Conservation (phyloP, 345 rosid species). For the Citrus medica region DNA sequence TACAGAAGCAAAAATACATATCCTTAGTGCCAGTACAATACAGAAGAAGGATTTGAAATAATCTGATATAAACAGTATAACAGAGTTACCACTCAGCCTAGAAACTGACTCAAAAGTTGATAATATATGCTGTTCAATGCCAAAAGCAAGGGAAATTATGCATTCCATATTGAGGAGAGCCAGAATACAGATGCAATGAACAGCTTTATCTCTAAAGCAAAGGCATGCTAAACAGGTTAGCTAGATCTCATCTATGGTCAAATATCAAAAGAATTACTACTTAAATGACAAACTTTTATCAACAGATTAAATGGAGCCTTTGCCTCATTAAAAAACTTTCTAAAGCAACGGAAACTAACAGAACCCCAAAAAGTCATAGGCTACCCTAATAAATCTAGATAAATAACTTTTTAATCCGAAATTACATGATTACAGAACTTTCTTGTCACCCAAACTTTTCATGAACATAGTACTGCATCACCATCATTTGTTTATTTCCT, state of each 20-base stretch:
- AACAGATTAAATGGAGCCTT: not conserved
- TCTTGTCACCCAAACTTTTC: not conserved
- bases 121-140: too few species aligned
- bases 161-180: too few species aligned
- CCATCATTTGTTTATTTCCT: too few species aligned
- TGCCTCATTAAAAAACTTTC: not conserved
- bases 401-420: not conserved
- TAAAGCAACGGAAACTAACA: not conserved
- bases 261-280: too few species aligned
- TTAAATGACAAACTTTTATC: not conserved
- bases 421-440: not conserved
- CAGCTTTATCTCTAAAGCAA: not conserved
- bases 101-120: too few species aligned
- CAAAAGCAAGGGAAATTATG: too few species aligned
- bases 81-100: too few species aligned
- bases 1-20: too few species aligned
- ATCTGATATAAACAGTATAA: too few species aligned
- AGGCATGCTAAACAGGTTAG: not conserved
- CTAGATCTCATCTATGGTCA: not conserved
- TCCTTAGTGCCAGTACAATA: too few species aligned
- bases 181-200: too few species aligned
- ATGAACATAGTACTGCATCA: not conserved
- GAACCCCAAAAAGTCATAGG: not conserved
- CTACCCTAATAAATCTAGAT: not conserved
- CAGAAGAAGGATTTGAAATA: too few species aligned